These are phyloP conservation scores for Leishmania turanica DNA, from an alignment of 208 protist species.

Conservation along the genomic window DNA sequence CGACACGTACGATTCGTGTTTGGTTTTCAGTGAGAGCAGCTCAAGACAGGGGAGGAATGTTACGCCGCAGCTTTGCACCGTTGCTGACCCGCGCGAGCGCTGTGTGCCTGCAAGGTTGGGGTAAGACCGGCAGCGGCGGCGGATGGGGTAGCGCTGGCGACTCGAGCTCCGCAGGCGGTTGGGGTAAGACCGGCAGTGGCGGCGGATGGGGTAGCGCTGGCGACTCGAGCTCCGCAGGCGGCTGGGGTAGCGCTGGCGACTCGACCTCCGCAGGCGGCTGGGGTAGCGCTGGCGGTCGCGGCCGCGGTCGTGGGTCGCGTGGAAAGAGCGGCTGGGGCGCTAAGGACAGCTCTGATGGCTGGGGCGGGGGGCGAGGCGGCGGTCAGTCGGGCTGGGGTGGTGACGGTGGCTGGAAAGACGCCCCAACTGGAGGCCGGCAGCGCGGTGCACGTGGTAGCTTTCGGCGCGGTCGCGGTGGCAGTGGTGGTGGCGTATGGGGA, in stretches of 20 bases:
- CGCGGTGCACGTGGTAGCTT: slow-evolving; percentile 35
- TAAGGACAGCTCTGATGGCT: slow-evolving; percentile 7
- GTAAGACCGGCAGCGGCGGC: slow-evolving; percentile 19
- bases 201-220: slow-evolving; percentile 23
- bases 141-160: slow-evolving; percentile 58
- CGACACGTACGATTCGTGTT: not conserved
- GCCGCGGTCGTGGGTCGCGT: slow-evolving; percentile 5
- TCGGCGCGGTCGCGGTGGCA: slow-evolving; percentile 40
- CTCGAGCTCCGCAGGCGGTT: slow-evolving; percentile 30
- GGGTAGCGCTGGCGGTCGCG: not conserved
- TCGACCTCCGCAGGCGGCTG: slow-evolving; percentile 18
- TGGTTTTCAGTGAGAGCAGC: not conserved
- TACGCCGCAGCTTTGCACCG: slow-evolving; percentile 43
- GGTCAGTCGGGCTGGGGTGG: slow-evolving; percentile 15
- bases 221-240: not conserved
- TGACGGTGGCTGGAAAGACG: slow-evolving; percentile 29
- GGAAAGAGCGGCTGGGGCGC: slow-evolving; percentile 5
- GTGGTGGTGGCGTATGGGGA: slow-evolving; percentile 58
- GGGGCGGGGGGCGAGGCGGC: slow-evolving; percentile 17
- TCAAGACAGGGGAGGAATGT: slow-evolving; percentile 15
- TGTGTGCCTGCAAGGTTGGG: slow-evolving; percentile 65
- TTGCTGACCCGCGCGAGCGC: slow-evolving; percentile 36
- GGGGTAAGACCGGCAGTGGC: slow-evolving; percentile 30
- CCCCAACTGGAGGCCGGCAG: slow-evolving; percentile 22
- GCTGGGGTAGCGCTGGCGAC: slow-evolving; percentile 19